Evolutionary conservation across 305 asterid species (phyloP).

Genomic region (Fraxinus sp.): DNA sequence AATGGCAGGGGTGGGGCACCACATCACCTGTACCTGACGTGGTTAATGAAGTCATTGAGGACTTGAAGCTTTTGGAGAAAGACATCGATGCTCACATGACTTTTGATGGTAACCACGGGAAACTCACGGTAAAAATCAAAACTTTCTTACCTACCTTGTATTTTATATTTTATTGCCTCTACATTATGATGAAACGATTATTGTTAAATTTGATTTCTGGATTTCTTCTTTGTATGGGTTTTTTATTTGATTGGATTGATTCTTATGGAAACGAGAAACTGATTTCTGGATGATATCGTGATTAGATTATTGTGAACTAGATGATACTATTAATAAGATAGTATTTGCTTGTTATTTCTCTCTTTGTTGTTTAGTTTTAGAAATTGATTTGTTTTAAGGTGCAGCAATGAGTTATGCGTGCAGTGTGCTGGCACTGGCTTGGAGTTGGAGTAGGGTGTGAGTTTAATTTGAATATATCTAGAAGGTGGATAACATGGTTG

Average conservation of each 20-base stretch:
- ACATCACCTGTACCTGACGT: constrained; percentile 68
- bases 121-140: constrained; percentile 45
- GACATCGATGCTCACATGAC: constrained; percentile 52
- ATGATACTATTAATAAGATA: neutral
- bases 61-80: constrained; percentile 69
- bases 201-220: neutral
- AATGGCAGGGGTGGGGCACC: constrained; percentile 97
- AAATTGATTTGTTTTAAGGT: neutral
- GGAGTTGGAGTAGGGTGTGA: neutral
- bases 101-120: constrained; percentile 83
- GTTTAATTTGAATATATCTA: neutral
- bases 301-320: constrained; percentile 10
- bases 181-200: neutral
- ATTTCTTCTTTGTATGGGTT: neutral
- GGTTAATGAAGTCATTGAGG: constrained; percentile 70
- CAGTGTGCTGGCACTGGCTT: neutral
- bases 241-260: neutral
- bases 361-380: neutral
- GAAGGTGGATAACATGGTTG: neutral
- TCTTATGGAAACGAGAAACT: neutral
- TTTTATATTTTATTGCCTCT: neutral
- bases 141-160: neutral
- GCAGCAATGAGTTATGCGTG: neutral
- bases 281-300: constrained; percentile 3
- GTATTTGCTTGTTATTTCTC: neutral